These are phyloP conservation scores for Tetrapyrgos nigripes DNA, from an alignment of 1,284 basidiomycete genomes.

Conservation along the genomic window DNA sequence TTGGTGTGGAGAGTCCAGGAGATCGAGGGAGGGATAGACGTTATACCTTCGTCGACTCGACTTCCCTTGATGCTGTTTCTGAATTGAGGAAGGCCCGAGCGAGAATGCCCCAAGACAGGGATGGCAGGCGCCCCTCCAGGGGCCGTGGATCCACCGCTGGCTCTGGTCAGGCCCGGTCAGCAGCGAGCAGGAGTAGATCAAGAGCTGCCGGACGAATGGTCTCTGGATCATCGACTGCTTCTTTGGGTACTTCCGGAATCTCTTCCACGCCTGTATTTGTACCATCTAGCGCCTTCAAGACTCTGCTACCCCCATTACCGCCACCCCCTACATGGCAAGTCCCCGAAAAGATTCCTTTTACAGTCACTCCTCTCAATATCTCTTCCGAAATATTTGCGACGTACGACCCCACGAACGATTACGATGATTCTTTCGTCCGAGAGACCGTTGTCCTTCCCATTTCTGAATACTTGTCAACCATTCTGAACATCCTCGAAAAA, in stretches of 20 bases:
- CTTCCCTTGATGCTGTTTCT: constrained; percentile 37
- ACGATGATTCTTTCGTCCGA: constrained; percentile 48
- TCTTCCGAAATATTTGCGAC: constrained; percentile 79
- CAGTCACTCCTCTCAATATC: constrained; percentile 65
- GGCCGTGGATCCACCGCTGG: constrained; percentile 56
- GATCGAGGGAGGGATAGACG: constrained; percentile 4
- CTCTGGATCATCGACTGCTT: constrained; percentile 34
- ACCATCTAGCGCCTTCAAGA: background rate
- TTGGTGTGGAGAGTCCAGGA: constrained; percentile 14
- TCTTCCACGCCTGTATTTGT: constrained; percentile 28
- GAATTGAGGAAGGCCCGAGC: constrained; percentile 56
- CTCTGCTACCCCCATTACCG: constrained; percentile 15
- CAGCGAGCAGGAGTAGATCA: constrained; percentile 73
- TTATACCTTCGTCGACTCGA: constrained; percentile 19
- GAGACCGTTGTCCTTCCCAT: constrained; percentile 71
- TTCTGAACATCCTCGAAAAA: constrained; percentile 75
- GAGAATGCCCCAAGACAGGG: constrained; percentile 51
- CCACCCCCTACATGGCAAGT: constrained; percentile 69
- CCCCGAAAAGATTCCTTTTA: constrained; percentile 80
- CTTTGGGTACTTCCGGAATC: constrained; percentile 45
- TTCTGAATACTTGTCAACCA: constrained; percentile 75
- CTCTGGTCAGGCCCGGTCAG: constrained; percentile 49
- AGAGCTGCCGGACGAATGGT: constrained; percentile 44
- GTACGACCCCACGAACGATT: constrained; percentile 83
- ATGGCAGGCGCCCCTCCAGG: constrained; percentile 61